phyloP scores from a whole-genome alignment of 169 alveolate genomes.

The Plasmodium sp. region DNA sequence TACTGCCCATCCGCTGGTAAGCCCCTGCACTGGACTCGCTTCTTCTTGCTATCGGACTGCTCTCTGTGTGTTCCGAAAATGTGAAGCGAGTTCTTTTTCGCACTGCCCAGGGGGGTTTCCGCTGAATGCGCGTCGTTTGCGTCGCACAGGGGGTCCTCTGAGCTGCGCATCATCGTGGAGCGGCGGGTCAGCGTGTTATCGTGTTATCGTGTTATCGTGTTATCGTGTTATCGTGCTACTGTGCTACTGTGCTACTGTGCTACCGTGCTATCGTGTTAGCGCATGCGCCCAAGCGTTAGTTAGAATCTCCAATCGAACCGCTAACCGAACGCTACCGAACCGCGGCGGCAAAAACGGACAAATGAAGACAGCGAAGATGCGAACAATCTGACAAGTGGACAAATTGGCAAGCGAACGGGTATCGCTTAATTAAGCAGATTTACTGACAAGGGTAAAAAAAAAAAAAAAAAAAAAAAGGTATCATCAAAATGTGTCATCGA shows the following conservation, averaged over 20 bases:
- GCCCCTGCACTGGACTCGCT: slow-evolving; percentile 1
- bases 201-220: not conserved
- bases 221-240: not conserved
- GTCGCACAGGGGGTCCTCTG: slow-evolving; percentile 22
- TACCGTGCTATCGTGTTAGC: not conserved
- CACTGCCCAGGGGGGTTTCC: not conserved
- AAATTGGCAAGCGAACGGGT: not conserved
- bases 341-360: not conserved
- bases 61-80: not conserved
- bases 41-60: not conserved
- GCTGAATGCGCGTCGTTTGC: not conserved
- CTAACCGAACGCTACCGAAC: not conserved
- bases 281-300: not conserved
- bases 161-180: not conserved
- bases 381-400: not conserved
- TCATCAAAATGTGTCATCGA: too few species aligned
- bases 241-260: too few species aligned
- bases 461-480: not conserved
- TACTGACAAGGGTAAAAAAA: slow-evolving; percentile 4
- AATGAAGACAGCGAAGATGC: not conserved
- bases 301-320: not conserved
- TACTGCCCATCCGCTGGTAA: not conserved
- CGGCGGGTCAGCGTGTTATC: not conserved
- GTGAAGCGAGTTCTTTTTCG: not conserved
- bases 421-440: not conserved